Evolutionary conservation across 129 eudicot genomes (phyloP).

Genomic region (Gnaphalium uliginosum): DNA sequence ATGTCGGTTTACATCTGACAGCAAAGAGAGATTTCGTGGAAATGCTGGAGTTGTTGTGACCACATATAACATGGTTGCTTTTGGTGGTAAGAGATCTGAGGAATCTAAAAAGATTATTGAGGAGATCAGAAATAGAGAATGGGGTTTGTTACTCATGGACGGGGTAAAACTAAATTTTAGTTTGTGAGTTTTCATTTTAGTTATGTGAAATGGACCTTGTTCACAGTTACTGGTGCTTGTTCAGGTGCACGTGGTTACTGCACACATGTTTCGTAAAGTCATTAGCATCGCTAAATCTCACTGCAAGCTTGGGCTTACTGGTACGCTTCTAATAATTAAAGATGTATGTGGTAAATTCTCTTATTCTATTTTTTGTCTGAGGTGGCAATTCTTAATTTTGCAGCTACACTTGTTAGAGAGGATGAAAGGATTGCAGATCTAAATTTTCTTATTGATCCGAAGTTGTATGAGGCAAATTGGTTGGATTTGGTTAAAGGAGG

Average conservation of each 20-base stretch:
- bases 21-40: conserved; percentile 92
- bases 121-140: conserved; percentile 90
- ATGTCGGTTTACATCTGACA: conserved; percentile 90
- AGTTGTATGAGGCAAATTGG: too few relatives aligned
- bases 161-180: conserved; percentile 47
- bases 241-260: conserved; percentile 99
- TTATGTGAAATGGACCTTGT: conserved; percentile 1
- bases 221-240: conserved; percentile 9
- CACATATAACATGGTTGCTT: conserved; percentile 96
- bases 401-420: conserved; percentile 98
- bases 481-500: conserved; percentile 96
- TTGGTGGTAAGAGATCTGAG: conserved; percentile 90
- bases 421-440: conserved; percentile 93
- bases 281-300: conserved; percentile 92
- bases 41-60: conserved; percentile 97
- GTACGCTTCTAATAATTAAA: conserved; percentile 38
- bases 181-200: background rate
- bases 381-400: conserved; percentile 15
- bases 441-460: conserved; percentile 97
- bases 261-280: conserved; percentile 92
- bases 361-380: background rate
- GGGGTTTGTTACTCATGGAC: conserved; percentile 99
- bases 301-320: conserved; percentile 98
- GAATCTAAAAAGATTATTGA: conserved; percentile 95
- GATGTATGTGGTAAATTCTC: background rate